Percentiles rank a stretch among this genome's conserved stretches.
These are phyloP conservation scores for Pythium sp. DNA, from an alignment of 352 stramenopile species.

Conservation along the genomic window DNA sequence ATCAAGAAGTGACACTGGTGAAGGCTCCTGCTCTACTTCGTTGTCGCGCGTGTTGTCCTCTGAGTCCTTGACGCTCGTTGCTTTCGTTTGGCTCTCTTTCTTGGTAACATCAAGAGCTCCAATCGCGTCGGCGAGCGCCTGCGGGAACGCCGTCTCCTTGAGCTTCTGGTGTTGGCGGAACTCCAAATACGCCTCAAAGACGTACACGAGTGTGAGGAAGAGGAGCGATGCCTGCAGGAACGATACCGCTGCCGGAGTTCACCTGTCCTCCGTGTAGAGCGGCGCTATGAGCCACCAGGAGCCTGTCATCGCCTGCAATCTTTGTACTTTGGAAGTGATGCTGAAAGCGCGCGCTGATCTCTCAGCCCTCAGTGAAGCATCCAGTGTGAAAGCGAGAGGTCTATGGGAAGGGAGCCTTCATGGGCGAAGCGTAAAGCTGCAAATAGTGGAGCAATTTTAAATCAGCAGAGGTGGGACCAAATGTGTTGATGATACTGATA, in stretches of 20 bases:
- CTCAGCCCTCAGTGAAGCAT: too few relatives aligned
- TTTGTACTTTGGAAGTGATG: too few relatives aligned
- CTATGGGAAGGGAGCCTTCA: too few relatives aligned
- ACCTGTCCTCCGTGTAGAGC: constrained; percentile 53
- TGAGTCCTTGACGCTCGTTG: constrained; percentile 12
- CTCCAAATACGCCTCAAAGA: constrained; percentile 92
- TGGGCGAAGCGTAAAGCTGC: too few relatives aligned
- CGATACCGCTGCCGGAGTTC: constrained; percentile 40
- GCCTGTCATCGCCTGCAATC: too few relatives aligned
- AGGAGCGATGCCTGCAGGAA: constrained; percentile 76
- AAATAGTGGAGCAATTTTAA: too few relatives aligned
- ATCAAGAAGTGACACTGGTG: constrained; percentile 32
- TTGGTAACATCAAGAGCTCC: constrained; percentile 30
- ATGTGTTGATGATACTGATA: too few relatives aligned
- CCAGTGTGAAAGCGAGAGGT: too few relatives aligned
- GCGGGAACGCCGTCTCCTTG: constrained; percentile 69
- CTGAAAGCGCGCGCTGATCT: too few relatives aligned
- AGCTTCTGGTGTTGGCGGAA: constrained; percentile 89
- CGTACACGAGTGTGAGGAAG: constrained; percentile 90
- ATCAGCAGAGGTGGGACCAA: too few relatives aligned
- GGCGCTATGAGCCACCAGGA: constrained; percentile 40
- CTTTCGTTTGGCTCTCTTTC: constrained; percentile 33
- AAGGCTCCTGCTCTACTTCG: constrained; percentile 4
- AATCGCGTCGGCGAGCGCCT: constrained; percentile 48
- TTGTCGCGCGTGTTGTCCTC: constrained; percentile 20